phyloP scores from a whole-genome alignment of 768 basidiomycete genomes.

The Phlebiopsis flavidoalba region DNA sequence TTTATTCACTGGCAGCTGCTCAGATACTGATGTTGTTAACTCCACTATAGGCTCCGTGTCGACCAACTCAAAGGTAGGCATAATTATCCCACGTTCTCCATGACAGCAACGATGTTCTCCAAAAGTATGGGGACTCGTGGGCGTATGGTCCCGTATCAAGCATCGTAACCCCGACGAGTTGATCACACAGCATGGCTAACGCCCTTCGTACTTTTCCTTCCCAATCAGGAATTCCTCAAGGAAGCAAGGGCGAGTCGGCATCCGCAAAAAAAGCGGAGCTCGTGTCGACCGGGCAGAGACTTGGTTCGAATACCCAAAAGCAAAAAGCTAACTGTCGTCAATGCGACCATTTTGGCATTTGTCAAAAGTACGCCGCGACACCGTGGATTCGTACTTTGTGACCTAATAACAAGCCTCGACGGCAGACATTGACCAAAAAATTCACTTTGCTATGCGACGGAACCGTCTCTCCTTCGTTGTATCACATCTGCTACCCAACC shows the following conservation, averaged over 20 bases:
- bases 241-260: constrained; percentile 51
- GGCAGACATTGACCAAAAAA: not conserved
- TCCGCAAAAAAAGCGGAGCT: constrained; percentile 75
- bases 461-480: not conserved
- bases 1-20: not conserved
- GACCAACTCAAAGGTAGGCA: constrained; percentile 69
- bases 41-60: constrained; percentile 54
- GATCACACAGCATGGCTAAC: not conserved
- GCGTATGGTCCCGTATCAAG: not conserved
- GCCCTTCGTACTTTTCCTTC: not conserved
- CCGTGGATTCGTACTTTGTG: not conserved
- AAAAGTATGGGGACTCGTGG: not conserved
- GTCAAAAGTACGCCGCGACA: not conserved
- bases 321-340: not conserved
- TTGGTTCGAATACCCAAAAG: constrained; percentile 50
- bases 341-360: not conserved
- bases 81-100: constrained; percentile 12
- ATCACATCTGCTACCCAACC: not conserved
- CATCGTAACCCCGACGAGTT: not conserved
- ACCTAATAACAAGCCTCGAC: not conserved
- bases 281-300: constrained; percentile 57
- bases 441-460: not conserved
- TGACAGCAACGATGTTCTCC: not conserved
- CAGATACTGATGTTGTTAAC: constrained; percentile 14
- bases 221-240: constrained; percentile 63